Base-by-base conservation (phyloP, 164 flowering plant species). In the Tinospora cordifolia region DNA sequence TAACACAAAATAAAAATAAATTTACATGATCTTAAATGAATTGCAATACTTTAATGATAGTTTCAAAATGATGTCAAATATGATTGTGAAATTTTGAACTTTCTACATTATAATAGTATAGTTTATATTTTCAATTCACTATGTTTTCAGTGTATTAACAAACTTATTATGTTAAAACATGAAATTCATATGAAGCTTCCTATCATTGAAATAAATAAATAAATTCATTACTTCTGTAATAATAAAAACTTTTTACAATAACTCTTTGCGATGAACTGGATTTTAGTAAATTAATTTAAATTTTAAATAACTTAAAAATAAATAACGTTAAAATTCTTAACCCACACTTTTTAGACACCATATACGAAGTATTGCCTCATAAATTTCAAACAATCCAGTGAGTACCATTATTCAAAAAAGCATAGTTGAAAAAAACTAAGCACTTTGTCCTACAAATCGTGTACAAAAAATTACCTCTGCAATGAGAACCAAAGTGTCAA, bases 401-500 rank as follows among this genome's bases (percentile, higher is more conserved):
- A 51, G n/a, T 60, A 27, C 25, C 22, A 12, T 25, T 14, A 21
- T 59, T 21, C 15, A 21, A 59, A 25, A 25, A 59, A 21, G 63
- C 8, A 60, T 7, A 13, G 30, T 24, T 30, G 36, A 30, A 30
- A 2, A 6, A 51, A 51, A 14, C 14, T 19, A 47, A 17, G 59
- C 59, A 51, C 7, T n/a, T 6, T 17, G 46, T 17, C 3, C 21
- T 6, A 7, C 59, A 51, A 15, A n/a, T 15, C n/a, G 19, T 6
- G 3, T 4, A 6, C 8, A 51, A 22, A 60, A 68, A 30, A 65
- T 75, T 82, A 92, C 99, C 98, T 88, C 89, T 40, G 94, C 86
- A 69, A 89, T 83, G 81, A 95, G 93, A 58, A 88, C 76, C 99
- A 90, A 8, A 92, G 78, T 36, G 99, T 83, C 30, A 78, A 19